Evolutionary conservation across 2,329 filamentous ascomycete species (phyloP), one percentile per base, ranked within the genome.

Genomic region (Exophiala viscosa): DNA sequence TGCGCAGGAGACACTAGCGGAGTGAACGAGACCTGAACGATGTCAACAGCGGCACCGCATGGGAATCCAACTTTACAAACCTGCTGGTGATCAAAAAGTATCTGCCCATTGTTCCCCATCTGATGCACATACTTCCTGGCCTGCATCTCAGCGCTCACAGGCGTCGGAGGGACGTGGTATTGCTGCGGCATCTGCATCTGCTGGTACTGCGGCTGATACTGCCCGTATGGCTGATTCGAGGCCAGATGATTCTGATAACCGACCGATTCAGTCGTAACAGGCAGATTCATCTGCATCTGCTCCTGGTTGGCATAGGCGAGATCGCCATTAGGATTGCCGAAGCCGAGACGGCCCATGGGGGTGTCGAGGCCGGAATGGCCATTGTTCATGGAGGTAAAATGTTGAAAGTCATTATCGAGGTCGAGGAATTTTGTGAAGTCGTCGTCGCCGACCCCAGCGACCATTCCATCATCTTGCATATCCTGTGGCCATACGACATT

Each of bases 341-440:
- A 64, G 42, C 68, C 60, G 45, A 73, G 65, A 39, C 67, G 66
- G 31, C 65, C 66, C 65, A 72, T 70, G 48, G 70, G 66, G 17
- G 65, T 65, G 44, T 71, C 64, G 45, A 64, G 69, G 61, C 54
- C 64, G 63, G 61, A 69, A 65, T 54, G 64, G 55, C 64, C 68
- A 65, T 66, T 68, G 61, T 64, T 70, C 65, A 64, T 65, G 40
- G 47, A 63, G 42, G 72, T 68, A 45, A 73, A 61, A 51, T 72
- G 70, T 61, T 72, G 49, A 54, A 76, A 75, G 34, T 71, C 71
- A 60, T 73, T 70, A 54, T 71, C 72, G 63, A 76, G 75, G 48
- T 76, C 73, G 53, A 77, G 70, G 53, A 76, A 73, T 51, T 71
- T 75, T 52, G 73, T 70, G 59, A 77, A 77, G 48, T 77, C 75